A percentile compares a stretch with the other conserved stretches of the same genome.
Conservation (phyloP, 2,329 filamentous ascomycete genomes). For the Pyricularia grisea region DNA sequence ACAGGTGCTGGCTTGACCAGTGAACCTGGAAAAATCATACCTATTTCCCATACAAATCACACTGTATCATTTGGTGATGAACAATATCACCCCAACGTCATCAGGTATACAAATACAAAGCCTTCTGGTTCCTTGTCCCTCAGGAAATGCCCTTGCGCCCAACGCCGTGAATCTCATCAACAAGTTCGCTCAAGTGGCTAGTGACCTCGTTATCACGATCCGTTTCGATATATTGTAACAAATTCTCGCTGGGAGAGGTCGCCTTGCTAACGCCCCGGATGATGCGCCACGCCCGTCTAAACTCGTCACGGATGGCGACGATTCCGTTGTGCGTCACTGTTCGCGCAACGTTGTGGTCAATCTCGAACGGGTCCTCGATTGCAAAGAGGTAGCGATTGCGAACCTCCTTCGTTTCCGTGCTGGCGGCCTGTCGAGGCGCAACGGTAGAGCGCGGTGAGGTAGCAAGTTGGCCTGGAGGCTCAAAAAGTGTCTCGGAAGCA, state of each 20-base stretch:
- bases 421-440: constrained; percentile 6
- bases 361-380: constrained; percentile 87
- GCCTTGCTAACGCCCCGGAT: constrained; percentile 43
- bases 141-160: neutral
- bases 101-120: neutral
- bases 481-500: neutral
- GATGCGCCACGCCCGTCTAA: constrained; percentile 69
- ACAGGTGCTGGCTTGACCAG: neutral
- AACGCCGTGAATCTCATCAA: constrained; percentile 30
- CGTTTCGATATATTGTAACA: constrained; percentile 41
- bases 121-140: neutral
- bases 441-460: constrained; percentile 7
- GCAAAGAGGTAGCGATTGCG: constrained; percentile 76
- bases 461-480: neutral
- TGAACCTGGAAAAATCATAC: neutral
- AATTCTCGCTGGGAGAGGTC: constrained; percentile 27
- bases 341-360: constrained; percentile 77
- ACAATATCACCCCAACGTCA: neutral
- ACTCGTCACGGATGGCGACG: constrained; percentile 74
- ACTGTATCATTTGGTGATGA: neutral
- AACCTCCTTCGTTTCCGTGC: constrained; percentile 52
- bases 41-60: neutral
- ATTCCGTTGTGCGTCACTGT: constrained; percentile 80
- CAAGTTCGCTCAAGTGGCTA: constrained; percentile 23
- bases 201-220: constrained; percentile 23